Base-by-base conservation (phyloP, 176 grass and related monocot species). In the Leersia perrieri region DNA sequence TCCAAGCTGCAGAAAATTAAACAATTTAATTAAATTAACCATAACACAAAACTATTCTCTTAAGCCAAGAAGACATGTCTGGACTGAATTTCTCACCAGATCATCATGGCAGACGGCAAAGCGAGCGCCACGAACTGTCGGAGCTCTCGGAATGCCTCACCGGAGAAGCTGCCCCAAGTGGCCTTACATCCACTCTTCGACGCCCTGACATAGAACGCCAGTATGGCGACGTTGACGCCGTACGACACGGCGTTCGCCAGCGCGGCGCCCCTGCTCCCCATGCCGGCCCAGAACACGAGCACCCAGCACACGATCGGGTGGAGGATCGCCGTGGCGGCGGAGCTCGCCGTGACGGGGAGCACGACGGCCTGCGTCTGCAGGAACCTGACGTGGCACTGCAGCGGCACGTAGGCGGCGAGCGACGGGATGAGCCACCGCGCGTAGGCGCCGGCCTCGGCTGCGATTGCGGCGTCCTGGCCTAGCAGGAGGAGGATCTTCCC, bases 361-460 rank as follows among this genome's bases (percentile, higher is more conserved):
- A 79, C 86, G 36, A 83, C 25, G 86, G 60, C 72, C 74, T 88
- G 86, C 9, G 80, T 57, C 86, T 88, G 86, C 28, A 88, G 74
- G 80, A 88, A 88, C 0, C 80, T 41, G 28, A 83, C n/a, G 74
- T 45, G 86, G 89, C 91, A 94, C 80, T 83, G 76, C 33, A 97
- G 87, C 12, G 90, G 82, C 32, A 86, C 89, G 83, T 88, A 92
- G 1, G 80, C 85, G 49, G 84, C 73, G 39, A 97, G 91, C 16
- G 82, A 72, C 53, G 89, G 94, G 39, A 92, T 81, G 63, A 87
- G 67, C 94, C 91, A 94, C 23, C 63, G 64, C 22, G 91, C 76
- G 64, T 92, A 97, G 5, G 66, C 73, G 27, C 94, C 94, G 60
- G 94, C 91, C 72, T 82, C 89, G 3, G 63, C 79, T 8, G 94